phyloP scores from a whole-genome alignment of 2,329 filamentous ascomycete species.

The Colletotrichum australisinense region DNA sequence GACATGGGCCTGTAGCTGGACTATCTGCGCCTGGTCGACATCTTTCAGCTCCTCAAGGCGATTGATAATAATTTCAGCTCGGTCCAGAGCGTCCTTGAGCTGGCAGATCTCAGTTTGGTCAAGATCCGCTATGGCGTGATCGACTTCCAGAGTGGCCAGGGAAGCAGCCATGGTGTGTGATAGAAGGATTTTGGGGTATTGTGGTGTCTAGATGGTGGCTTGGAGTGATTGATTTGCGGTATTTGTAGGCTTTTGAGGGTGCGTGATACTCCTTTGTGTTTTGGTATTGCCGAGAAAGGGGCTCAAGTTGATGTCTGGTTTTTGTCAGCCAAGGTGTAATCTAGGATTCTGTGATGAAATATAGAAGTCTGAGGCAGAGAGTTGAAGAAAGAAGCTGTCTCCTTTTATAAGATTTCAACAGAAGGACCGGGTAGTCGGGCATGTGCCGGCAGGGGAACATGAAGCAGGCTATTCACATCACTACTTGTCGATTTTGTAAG shows the following conservation, averaged over 20 bases:
- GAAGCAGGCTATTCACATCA: background rate
- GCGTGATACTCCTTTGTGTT: background rate
- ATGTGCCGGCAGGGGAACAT: background rate
- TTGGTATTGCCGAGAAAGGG: background rate
- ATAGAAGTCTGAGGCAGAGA: background rate
- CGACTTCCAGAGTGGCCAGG: background rate
- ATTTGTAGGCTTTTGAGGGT: background rate
- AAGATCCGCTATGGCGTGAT: background rate
- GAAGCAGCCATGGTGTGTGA: background rate
- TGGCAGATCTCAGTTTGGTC: constrained; percentile 16
- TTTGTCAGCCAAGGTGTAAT: background rate
- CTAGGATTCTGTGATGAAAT: background rate
- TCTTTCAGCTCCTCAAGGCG: background rate
- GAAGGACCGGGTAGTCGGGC: no score
- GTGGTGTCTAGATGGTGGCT: constrained; percentile 39
- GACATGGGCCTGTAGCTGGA: background rate
- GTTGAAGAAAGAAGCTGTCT: background rate
- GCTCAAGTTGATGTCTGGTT: background rate
- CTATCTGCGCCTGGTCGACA: background rate
- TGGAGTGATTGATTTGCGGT: background rate
- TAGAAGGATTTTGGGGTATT: background rate
- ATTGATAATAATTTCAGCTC: background rate
- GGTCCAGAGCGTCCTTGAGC: background rate
- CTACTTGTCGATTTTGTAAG: no score
- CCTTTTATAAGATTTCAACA: background rate